Evolutionary conservation across 75 land plant genomes (phyloP).

Genomic region (Pseudotsuga menziesii): DNA sequence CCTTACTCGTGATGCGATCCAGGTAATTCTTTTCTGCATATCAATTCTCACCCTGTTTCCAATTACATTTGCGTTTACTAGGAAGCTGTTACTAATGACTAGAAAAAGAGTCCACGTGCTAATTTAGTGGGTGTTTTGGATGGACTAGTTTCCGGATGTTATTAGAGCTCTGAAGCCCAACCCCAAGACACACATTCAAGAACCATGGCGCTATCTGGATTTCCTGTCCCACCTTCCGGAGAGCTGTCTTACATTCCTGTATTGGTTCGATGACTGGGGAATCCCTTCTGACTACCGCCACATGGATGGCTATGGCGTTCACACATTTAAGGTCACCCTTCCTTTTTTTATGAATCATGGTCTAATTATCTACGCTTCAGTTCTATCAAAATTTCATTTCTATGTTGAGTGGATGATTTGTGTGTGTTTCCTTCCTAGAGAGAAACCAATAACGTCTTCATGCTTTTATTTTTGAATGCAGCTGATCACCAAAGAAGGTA

Average conservation of each 20-base stretch:
- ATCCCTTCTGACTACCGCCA: slow-evolving; percentile 47
- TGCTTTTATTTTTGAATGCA: neutral
- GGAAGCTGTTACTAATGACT: neutral
- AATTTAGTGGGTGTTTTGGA: neutral
- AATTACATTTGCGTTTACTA: too few relatives aligned
- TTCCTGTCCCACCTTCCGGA: slow-evolving; percentile 46
- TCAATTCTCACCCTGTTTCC: neutral
- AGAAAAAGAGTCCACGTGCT: neutral
- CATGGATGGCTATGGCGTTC: slow-evolving; percentile 54
- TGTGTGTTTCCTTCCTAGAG: too few relatives aligned
- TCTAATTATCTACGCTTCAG: neutral
- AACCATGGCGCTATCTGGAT: slow-evolving; percentile 50
- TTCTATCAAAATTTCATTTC: too few relatives aligned
- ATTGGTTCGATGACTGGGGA: slow-evolving; percentile 42
- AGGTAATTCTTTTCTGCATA: neutral
- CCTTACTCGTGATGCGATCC: slow-evolving; percentile 48
- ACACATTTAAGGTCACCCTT: slow-evolving; percentile 20
- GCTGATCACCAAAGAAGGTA: slow-evolving; percentile 32
- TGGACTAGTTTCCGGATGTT: slow-evolving; percentile 43
- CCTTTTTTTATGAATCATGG: neutral
- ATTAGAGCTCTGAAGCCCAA: slow-evolving; percentile 54
- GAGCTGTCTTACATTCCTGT: slow-evolving; percentile 33
- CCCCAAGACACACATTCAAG: slow-evolving; percentile 44
- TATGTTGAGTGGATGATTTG: neutral
- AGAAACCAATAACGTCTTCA: neutral